Evolutionary conservation across 78 protist species (phyloP).

Genomic region (Dictyostelium citrinum): DNA sequence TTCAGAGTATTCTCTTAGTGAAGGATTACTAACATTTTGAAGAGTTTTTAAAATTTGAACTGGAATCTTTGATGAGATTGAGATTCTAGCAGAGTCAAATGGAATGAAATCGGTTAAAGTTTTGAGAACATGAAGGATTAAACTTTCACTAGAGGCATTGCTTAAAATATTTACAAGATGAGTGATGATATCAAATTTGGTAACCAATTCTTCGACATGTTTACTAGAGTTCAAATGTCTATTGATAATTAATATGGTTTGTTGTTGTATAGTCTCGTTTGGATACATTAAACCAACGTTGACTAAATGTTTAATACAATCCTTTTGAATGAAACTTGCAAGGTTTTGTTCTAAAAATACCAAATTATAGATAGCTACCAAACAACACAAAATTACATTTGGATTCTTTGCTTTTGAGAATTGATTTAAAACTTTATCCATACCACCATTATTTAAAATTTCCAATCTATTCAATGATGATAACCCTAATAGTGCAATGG

Average conservation of each 20-base stretch:
- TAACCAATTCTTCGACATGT: neutral
- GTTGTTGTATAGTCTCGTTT: slow-evolving; percentile 28
- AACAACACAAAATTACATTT: neutral
- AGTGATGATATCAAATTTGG: neutral
- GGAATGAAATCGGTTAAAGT: slow-evolving; percentile 34
- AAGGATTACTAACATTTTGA: slow-evolving; percentile 22
- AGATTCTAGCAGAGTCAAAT: slow-evolving; percentile 13
- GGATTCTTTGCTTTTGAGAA: slow-evolving; percentile 7
- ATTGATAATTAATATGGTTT: slow-evolving; percentile 1
- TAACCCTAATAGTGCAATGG: neutral
- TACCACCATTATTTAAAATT: slow-evolving; percentile 29
- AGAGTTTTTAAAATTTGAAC: slow-evolving; percentile 31
- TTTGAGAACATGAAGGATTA: slow-evolving; percentile 44
- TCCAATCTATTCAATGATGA: slow-evolving; percentile 32
- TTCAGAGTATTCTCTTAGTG: slow-evolving; percentile 26
- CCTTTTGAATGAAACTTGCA: slow-evolving; percentile 21
- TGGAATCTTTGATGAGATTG: neutral
- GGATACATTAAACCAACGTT: neutral
- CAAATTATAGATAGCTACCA: slow-evolving; percentile 24
- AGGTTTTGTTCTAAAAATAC: slow-evolving; percentile 25
- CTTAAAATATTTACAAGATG: slow-evolving; percentile 15
- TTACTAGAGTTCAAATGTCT: slow-evolving; percentile 26
- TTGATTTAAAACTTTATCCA: slow-evolving; percentile 46
- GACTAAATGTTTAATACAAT: neutral
- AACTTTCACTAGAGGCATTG: slow-evolving; percentile 49